Evolutionary conservation across 2,329 filamentous ascomycete genomes (phyloP).

Genomic region (Arthrobotrys sinensis): DNA sequence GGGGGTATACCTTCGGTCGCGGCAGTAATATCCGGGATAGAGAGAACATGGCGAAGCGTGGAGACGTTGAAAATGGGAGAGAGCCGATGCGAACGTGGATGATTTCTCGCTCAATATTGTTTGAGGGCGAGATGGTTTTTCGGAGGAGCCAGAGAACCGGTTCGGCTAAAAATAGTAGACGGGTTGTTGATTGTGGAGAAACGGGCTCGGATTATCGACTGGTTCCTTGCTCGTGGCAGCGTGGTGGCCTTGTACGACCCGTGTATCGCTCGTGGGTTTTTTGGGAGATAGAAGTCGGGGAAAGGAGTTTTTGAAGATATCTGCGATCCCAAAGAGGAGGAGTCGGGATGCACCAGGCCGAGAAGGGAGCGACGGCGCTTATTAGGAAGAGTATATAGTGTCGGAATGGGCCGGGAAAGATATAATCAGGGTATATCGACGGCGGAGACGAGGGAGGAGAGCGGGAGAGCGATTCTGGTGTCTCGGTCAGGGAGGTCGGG

Average conservation of each 20-base stretch:
- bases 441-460: background rate
- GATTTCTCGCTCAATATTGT: constrained; percentile 15
- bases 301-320: background rate
- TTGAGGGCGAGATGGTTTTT: constrained; percentile 34
- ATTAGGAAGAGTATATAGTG: constrained; percentile 16
- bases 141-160: constrained; percentile 28
- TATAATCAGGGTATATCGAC: background rate
- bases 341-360: constrained; percentile 3
- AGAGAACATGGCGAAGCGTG: constrained; percentile 48
- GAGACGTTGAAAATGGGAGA: constrained; percentile 14
- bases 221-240: constrained; percentile 24
- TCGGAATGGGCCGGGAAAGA: constrained; percentile 10
- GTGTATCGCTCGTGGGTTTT: constrained; percentile 20
- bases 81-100: constrained; percentile 8
- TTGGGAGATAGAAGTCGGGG: constrained; percentile 5
- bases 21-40: constrained; percentile 60
- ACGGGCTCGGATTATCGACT: constrained; percentile 27
- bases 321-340: background rate
- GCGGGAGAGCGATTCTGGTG: too few relatives aligned
- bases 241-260: constrained; percentile 24
- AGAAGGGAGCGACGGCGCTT: constrained; percentile 20
- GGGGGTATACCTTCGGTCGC: constrained; percentile 57
- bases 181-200: constrained; percentile 15
- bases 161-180: constrained; percentile 57
- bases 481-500: background rate